Conservation (phyloP, 1,284 basidiomycete genomes). For the Irpex sp. region DNA sequence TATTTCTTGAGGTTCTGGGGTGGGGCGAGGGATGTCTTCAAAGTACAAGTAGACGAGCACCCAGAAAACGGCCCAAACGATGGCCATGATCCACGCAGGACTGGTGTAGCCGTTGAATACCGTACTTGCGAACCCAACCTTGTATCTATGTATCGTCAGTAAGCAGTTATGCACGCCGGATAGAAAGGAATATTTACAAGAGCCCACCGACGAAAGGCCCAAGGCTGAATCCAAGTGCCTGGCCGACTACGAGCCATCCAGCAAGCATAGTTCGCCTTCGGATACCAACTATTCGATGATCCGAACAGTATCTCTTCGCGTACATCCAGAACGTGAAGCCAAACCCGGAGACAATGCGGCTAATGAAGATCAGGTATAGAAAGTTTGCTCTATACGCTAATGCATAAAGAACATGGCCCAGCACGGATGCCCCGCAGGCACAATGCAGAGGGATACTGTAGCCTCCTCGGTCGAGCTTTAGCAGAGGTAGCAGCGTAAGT, state of each 20-base stretch:
- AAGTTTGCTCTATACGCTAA: conserved; percentile 41
- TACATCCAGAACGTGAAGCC: conserved; percentile 46
- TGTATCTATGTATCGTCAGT: conserved; percentile 25
- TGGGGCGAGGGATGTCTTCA: conserved; percentile 41
- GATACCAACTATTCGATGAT: conserved; percentile 63
- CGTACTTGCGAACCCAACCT: conserved; percentile 25
- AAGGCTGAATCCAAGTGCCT: conserved; percentile 58
- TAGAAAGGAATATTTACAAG: too few relatives aligned
- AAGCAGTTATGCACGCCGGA: too few relatives aligned
- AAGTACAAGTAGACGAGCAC: conserved; percentile 39
- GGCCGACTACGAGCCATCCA: conserved; percentile 60
- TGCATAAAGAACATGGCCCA: conserved; percentile 42
- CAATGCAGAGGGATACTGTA: conserved; percentile 47
- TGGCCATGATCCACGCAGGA: conserved; percentile 66
- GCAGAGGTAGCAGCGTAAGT: conserved; percentile 52
- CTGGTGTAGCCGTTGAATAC: conserved; percentile 64
- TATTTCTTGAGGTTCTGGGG: not conserved
- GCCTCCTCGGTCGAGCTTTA: conserved; percentile 49
- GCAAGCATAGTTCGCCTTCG: conserved; percentile 61
- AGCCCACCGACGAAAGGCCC: conserved; percentile 68
- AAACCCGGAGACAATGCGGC: conserved; percentile 45
- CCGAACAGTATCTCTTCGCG: conserved; percentile 60
- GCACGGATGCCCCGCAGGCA: conserved; percentile 35
- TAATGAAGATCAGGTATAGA: conserved; percentile 47
- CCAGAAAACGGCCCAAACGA: conserved; percentile 52